Base-by-base conservation (phyloP, 441 rosid genomes). In the Bruguiera hainesii region DNA sequence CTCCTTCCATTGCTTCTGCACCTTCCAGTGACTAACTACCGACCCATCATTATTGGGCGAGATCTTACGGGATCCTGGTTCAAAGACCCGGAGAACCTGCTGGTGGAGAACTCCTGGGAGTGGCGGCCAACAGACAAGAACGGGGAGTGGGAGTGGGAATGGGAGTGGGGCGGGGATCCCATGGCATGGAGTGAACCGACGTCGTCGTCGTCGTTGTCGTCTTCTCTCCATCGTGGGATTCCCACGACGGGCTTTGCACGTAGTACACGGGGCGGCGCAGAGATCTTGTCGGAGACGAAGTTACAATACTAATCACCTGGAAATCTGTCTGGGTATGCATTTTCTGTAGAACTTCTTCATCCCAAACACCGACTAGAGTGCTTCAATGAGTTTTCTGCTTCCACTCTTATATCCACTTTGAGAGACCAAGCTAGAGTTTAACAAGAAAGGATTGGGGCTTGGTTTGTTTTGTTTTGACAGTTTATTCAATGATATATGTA, bases 161-260 rank as follows among this genome's bases (percentile, higher is more conserved):
- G 93, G 33, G 99, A 95, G 68, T 90, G 98, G 0, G 97, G 99
- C 0, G 98, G 97, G 30, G 98, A 95, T 2, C 91, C 97, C 79
- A 78, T 33, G 98, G 97, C 2, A 98, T 88, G n/a, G 98, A 95
- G 56, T 92, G 99, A 62, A 95, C 86, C 23, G 99, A 95, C 2
- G 91, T 85, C 15, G 96, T 72, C 0, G 2, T 72, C 0, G 2
- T 26, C 26, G 26, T 26, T 1, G 26, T 2, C 26, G 97, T 90
- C 72, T 95, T 95, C 80, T 92, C 99, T 19, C 99, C 98, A 66
- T 95, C 99, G 83, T 86, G 98, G 18, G 97, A 94, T 73, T 93
- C 97, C 1, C 98, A 79, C 0, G 98, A 91, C 0, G 98, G 97
- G 59, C 91, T 84, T 79, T 95, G 99, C 29, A 95, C 96, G 61